These are phyloP conservation scores for Debaryomycetaceae sp. DNA, from an alignment of 1,139 yeast species.

Conservation along the genomic window DNA sequence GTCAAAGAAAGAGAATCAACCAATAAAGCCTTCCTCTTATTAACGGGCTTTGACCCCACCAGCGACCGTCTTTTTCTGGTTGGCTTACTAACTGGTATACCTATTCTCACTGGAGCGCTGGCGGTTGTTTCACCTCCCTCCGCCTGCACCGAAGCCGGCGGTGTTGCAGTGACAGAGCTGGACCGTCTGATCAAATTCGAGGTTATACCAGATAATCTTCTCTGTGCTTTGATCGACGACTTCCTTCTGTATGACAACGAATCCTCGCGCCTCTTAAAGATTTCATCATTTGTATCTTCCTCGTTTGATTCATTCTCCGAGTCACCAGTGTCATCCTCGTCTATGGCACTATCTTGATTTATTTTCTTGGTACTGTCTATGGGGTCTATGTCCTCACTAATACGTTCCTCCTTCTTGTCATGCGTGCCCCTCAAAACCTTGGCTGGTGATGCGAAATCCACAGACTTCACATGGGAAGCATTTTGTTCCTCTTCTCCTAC, in stretches of 20 bases:
- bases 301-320: slow-evolving; percentile 11
- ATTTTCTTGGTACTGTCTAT: slow-evolving; percentile 15
- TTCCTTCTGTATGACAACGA: slow-evolving; percentile 18
- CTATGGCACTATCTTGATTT: not conserved
- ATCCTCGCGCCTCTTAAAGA: slow-evolving; percentile 27
- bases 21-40: slow-evolving; percentile 7
- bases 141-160: slow-evolving; percentile 12
- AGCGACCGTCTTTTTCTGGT: slow-evolving; percentile 29
- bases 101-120: slow-evolving; percentile 30
- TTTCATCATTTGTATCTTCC: slow-evolving; percentile 26
- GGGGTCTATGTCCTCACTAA: slow-evolving; percentile 22
- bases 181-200: slow-evolving; percentile 25
- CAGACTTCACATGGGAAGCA: not conserved
- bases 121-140: slow-evolving; percentile 5
- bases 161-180: slow-evolving; percentile 23
- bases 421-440: not conserved
- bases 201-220: slow-evolving; percentile 38
- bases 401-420: not conserved
- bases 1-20: slow-evolving; percentile 6
- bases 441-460: not conserved
- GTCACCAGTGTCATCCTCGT: slow-evolving; percentile 2
- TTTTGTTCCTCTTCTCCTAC: not conserved
- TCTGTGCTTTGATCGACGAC: slow-evolving; percentile 27
- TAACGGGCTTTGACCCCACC: slow-evolving; percentile 11
- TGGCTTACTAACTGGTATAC: slow-evolving; percentile 32